phyloP scores from a whole-genome alignment of 2,329 filamentous ascomycete genomes.

The Xylaria sp. region DNA sequence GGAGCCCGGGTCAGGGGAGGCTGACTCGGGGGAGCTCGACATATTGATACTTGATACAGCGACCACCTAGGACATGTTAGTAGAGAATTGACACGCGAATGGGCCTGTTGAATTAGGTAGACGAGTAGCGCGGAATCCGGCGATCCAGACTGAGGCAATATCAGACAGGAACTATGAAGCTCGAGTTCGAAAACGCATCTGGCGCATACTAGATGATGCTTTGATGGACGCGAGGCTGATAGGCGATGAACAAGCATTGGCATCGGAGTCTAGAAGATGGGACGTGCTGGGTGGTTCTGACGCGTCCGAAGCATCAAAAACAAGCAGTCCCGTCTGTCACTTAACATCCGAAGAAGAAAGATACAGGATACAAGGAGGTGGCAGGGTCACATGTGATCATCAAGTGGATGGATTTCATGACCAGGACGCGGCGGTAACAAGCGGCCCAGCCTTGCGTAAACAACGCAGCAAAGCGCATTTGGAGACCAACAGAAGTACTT shows the following conservation, averaged over 20 bases:
- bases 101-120: conserved; percentile 28
- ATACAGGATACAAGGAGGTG: conserved; percentile 35
- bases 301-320: conserved; percentile 37
- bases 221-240: conserved; percentile 57
- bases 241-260: conserved; percentile 51
- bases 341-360: conserved; percentile 34
- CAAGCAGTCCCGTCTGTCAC: conserved; percentile 34
- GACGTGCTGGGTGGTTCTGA: conserved; percentile 29
- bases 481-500: conserved; percentile 37
- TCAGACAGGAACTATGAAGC: conserved; percentile 44
- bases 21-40: conserved; percentile 65
- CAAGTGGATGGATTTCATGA: conserved; percentile 40
- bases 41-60: conserved; percentile 60
- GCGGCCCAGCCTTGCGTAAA: conserved; percentile 38
- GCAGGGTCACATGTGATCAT: conserved; percentile 39
- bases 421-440: conserved; percentile 38
- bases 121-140: conserved; percentile 39
- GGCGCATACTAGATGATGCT: conserved; percentile 45
- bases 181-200: conserved; percentile 43
- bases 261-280: conserved; percentile 28
- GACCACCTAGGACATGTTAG: conserved; percentile 62
- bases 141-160: conserved; percentile 43
- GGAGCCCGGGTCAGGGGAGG: conserved; percentile 70
- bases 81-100: conserved; percentile 35
- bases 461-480: conserved; percentile 26